A percentile compares a stretch with the other conserved stretches of the same genome.
Evolutionary conservation across 2,329 filamentous ascomycete species (phyloP).

Genomic region (Tolypocladium capitatum): DNA sequence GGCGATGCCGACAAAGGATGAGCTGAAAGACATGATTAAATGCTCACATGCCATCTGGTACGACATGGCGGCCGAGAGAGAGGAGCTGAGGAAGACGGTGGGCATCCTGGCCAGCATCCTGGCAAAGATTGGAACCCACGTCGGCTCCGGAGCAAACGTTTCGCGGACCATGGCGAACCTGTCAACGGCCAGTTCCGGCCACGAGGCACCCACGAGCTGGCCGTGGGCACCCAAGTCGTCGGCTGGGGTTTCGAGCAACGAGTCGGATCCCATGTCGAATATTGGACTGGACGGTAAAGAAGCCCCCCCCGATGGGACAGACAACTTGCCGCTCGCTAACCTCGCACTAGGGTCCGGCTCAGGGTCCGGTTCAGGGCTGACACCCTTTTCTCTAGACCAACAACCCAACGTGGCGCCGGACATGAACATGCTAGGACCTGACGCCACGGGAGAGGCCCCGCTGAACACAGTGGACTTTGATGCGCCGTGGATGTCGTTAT

Average conservation of each 20-base stretch:
- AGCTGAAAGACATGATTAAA: slow-evolving; percentile 26
- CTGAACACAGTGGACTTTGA: slow-evolving; percentile 16
- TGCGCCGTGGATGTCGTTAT: slow-evolving; percentile 20
- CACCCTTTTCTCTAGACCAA: slow-evolving; percentile 9
- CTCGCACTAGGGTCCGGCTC: background rate
- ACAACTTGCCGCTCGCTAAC: background rate
- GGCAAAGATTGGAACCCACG: slow-evolving; percentile 22
- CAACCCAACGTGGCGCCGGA: slow-evolving; percentile 7
- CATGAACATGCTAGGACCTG: background rate
- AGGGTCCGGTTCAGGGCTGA: slow-evolving; percentile 6
- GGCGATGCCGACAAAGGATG: slow-evolving; percentile 20
- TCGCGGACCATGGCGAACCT: background rate
- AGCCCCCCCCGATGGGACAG: too few relatives aligned
- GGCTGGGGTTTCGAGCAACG: background rate
- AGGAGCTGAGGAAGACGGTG: slow-evolving; percentile 32
- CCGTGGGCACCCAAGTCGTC: background rate
- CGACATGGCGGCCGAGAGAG: slow-evolving; percentile 20
- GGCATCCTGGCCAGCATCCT: slow-evolving; percentile 33
- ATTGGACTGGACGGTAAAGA: background rate
- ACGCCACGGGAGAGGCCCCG: background rate
- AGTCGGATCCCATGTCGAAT: background rate
- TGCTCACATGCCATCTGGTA: slow-evolving; percentile 31
- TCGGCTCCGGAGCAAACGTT: background rate
- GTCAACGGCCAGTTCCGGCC: background rate
- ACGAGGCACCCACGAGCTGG: background rate